Conservation (phyloP, 495 filamentous ascomycete species). For the Aspergillus asperescens region DNA sequence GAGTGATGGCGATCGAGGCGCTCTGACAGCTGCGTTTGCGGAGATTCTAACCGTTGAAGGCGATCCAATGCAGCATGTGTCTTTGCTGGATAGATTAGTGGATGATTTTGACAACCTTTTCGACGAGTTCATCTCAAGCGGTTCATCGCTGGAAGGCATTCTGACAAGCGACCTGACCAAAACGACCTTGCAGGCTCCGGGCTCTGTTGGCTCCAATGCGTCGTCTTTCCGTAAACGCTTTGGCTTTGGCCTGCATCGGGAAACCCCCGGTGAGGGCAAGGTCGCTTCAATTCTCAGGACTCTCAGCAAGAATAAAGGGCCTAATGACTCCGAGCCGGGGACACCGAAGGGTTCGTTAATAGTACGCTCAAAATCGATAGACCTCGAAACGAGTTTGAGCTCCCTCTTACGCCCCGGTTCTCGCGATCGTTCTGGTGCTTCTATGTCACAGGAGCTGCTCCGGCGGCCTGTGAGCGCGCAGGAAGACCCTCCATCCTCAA, state of each 20-base stretch:
- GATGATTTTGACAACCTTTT: slow-evolving; percentile 90
- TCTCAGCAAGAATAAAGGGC: slow-evolving; percentile 74
- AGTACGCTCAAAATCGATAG: slow-evolving; percentile 75
- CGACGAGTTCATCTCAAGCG: slow-evolving; percentile 56
- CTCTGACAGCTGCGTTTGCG: slow-evolving; percentile 83
- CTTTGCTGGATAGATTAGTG: slow-evolving; percentile 83
- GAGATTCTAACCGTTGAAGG: slow-evolving; percentile 78
- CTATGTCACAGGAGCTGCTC: slow-evolving; percentile 37
- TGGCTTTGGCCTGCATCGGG: slow-evolving; percentile 69
- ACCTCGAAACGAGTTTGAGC: slow-evolving; percentile 53
- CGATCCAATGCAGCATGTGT: slow-evolving; percentile 77
- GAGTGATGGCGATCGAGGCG: slow-evolving; percentile 88
- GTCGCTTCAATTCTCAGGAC: slow-evolving; percentile 78
- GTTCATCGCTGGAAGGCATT: slow-evolving; percentile 37
- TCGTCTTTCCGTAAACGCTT: slow-evolving; percentile 82
- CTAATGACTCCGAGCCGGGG: slow-evolving; percentile 48
- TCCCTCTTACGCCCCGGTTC: slow-evolving; percentile 58
- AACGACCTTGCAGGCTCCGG: slow-evolving; percentile 43
- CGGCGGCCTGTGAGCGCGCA: slow-evolving; percentile 47
- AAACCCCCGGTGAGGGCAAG: slow-evolving; percentile 62
- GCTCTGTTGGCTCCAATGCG: slow-evolving; percentile 63
- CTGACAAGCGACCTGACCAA: slow-evolving; percentile 46
- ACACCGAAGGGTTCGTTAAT: slow-evolving; percentile 57
- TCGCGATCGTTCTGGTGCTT: slow-evolving; percentile 55
- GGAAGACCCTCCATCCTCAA: slow-evolving; percentile 33